Conservation (phyloP, 1,284 basidiomycete species). For the Pisolithus thermaeus region DNA sequence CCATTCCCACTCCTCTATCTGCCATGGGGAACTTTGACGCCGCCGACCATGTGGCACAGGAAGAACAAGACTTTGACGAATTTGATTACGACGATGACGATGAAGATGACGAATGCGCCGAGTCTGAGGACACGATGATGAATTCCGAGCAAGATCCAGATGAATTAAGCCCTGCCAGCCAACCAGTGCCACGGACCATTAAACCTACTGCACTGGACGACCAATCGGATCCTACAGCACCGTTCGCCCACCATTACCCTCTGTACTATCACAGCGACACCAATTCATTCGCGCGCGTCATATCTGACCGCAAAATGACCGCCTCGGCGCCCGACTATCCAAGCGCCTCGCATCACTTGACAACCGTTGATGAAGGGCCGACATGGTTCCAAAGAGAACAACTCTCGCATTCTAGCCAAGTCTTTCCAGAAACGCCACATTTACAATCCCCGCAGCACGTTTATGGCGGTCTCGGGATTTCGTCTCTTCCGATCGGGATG, state of each 20-base stretch:
- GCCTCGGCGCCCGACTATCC: constrained; percentile 30
- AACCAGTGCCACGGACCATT: constrained; percentile 18
- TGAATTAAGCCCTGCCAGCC: constrained; percentile 16
- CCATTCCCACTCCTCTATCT: constrained; percentile 25
- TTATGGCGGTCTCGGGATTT: constrained; percentile 18
- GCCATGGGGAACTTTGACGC: constrained; percentile 20
- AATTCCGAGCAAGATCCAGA: constrained; percentile 9
- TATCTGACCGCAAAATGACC: constrained; percentile 23
- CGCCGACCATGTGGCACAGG: constrained; percentile 3
- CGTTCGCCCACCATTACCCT: constrained; percentile 4
- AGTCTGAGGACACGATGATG: constrained; percentile 30
- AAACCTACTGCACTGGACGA: constrained; percentile 29
- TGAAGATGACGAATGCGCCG: constrained; percentile 25
- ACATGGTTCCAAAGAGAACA: constrained; percentile 16
- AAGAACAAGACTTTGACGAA: constrained; percentile 28
- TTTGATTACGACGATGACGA: constrained; percentile 23
- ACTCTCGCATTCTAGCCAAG: constrained; percentile 7
- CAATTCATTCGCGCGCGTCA: constrained; percentile 6
- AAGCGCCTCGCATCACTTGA: constrained; percentile 16
- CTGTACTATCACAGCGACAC: constrained; percentile 1
- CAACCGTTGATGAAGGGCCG: constrained; percentile 7
- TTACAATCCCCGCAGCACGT: constrained; percentile 16
- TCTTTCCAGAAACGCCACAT: constrained; percentile 6
- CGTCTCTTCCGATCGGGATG: constrained; percentile 14
- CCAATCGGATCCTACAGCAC: constrained; percentile 20